Evolutionary conservation across 2,329 filamentous ascomycete genomes (phyloP), one percentile per base, ranked within the genome.

Genomic region (Aaosphaeria pasadenensis): DNA sequence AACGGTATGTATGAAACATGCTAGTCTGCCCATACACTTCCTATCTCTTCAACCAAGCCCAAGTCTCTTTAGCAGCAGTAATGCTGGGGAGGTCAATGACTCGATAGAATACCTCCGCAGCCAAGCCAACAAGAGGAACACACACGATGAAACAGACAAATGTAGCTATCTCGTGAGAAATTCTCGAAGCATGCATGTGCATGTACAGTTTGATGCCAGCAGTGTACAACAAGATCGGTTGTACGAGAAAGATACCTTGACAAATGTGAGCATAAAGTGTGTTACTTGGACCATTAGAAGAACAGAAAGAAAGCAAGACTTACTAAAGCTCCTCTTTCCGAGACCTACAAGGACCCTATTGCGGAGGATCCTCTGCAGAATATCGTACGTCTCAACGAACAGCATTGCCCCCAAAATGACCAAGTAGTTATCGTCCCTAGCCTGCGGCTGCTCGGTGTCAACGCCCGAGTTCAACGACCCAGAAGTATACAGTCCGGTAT

Each of bases 151-250:
- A 56, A 46, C 57, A 60, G 24, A 57, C 53, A 11, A 66, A 51
- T 0, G 55, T 58, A 17, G 53, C 56, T 6, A 53, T 17, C 11
- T 50, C 44, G 13, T 43, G 47, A 30, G 45, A 49, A 31, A 45
- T 47, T 5, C 60, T 56, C 5, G 49, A 30, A 13, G 39, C 36
- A 44, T 58, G 50, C 45, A 66, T 51, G 42, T 57, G 49, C 40
- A 62, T 33, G 82, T 86, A 73, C 4, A 70, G 49, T 44, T 69
- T 71, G 57, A 76, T 73, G 42, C 72, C 73, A 9, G 65, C 62
- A 1, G 67, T 70, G 56, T 75, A 76, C 35, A 73, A 62, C 30
- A 76, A 56, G 43, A 70, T 67, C 5, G 67, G 59, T 52, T 75
- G 72, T 4, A 72, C 52, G 36, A 75, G 63, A 52, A 75, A 75